Conservation (phyloP, 257 asterid species). For the Dorcoceras hygrometricum region DNA sequence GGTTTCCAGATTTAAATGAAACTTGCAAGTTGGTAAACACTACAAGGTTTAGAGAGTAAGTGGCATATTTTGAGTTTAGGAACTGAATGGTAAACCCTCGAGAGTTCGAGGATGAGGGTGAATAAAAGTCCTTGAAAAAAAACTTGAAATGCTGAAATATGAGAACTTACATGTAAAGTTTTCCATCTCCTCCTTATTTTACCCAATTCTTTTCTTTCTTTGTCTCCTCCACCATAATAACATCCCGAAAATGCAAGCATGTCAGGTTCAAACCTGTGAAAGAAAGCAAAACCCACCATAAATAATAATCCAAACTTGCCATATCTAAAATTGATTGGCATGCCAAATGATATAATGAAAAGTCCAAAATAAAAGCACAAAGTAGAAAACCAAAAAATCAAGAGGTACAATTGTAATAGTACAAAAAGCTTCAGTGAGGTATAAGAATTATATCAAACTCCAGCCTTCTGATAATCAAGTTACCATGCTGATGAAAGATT, state of each 20-base stretch:
- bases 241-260: slow-evolving; percentile 99
- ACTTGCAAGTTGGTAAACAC: background rate
- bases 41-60: background rate
- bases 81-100: background rate
- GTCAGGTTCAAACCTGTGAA: slow-evolving; percentile 95
- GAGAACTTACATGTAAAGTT: slow-evolving; percentile 81
- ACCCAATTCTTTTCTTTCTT: slow-evolving; percentile 82
- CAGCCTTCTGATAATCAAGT: slow-evolving; percentile 16
- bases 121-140: background rate
- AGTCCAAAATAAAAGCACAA: slow-evolving; percentile 17
- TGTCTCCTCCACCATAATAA: slow-evolving; percentile 95
- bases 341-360: slow-evolving; percentile 1
- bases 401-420: slow-evolving; percentile 7
- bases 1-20: background rate
- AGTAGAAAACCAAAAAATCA: background rate
- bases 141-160: background rate
- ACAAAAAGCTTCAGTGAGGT: slow-evolving; percentile 20
- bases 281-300: slow-evolving; percentile 17
- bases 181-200: slow-evolving; percentile 93
- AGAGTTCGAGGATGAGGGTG: background rate
- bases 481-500: slow-evolving; percentile 20
- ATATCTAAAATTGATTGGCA: background rate
- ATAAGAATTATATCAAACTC: background rate
- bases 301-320: slow-evolving; percentile 11
- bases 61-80: background rate